Evolutionary conservation across 192 early-diverging fungal species (phyloP), one percentile per base, ranked within the genome.

Genomic region (Coemansia sp.): DNA sequence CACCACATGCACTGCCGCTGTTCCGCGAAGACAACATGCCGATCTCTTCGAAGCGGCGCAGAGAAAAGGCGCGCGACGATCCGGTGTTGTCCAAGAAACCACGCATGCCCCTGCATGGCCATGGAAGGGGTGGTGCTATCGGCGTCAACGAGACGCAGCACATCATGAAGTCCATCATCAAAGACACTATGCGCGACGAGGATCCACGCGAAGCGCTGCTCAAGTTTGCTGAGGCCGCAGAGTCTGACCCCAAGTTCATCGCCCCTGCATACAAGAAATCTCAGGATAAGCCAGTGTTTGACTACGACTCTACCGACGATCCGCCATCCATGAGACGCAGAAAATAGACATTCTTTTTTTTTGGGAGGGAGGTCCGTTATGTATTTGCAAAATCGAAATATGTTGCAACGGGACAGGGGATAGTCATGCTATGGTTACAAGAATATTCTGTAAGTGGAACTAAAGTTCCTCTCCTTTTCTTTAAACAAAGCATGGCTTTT

Each of bases 141-240:
- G 94, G 92, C 52, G 87, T 85, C 33, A 96, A 87, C 64, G 64
- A 87, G 34, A 91, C 91, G 1, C 92, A 96, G 72, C 91, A 93
- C 63, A 89, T 96, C 18, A 89, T 98, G 83, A 93, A 91, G 60
- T 82, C 79, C 2, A 72, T 93, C 7, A 84, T 86, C 7, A 92
- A 88, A 63, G 90, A 93, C 61, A 89, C 86, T 12, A 77, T 75
- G 48, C 84, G 89, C 51, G 91, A 94, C 61, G 93, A 95, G 63
- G 96, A 99, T 81, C 96, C 96, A 12, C 81, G 96, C 51, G 95
- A 91, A 53, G 96, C 93, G 3, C 84, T 99, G 66, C 74, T 99
- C 30, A 91, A 86, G 62, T 94, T 93, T 81, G 95, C 96, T 0
- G 80, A 86, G 3, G 81, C 84, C 2, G 92, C 94, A 0, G 88